Base-by-base conservation (phyloP, 2,329 filamentous ascomycete species). In the Parastagonospora avenae region DNA sequence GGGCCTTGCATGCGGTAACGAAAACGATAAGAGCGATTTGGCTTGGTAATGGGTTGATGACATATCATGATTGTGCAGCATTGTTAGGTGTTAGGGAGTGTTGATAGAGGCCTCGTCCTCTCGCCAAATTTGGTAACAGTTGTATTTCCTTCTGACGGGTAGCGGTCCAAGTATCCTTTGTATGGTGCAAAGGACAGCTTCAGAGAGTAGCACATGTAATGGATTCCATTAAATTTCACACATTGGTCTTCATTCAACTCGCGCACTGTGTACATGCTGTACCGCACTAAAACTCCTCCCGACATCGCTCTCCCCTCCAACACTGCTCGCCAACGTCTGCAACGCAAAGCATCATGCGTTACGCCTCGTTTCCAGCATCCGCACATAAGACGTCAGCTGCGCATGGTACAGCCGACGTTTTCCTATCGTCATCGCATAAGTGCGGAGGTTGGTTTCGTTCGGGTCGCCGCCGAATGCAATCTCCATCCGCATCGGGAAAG, bases 21-120 rank as follows among this genome's bases (percentile, higher is more conserved):
- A 66, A 16, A 60, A 65, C 8, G 63, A 66, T 27, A 66, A 66
- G 62, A 60, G 63, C 33, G 63, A 64, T 24, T 39, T 66, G 39
- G 62, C 62, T 43, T 66, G 63, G 63, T 66, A 54, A 46, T 39
- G 12, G 32, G 7, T 14, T 40, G 27, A 32, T 42, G 46, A 53
- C 19, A 36, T 40, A 8, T 57, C 14, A 51, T 49, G 46, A 60
- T 49, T 50, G 46, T 36, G 51, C 49, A 43, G 50, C 56, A 57
- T 56, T 51, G 40, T 46, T 52, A 48, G 61, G 61, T 52, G 61
- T 64, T 57, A 56, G 45, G 54, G 55, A 44, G 48, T 51, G 6
- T 56, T 52, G 41, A 53, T 57, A 48, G 44, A 52, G 56, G 55
- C 54, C 45, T 58, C 43, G 56, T 52, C 50, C 53, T 60, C 50